phyloP scores from a whole-genome alignment of 2,329 filamentous ascomycete genomes.

The Penicillium sp. region DNA sequence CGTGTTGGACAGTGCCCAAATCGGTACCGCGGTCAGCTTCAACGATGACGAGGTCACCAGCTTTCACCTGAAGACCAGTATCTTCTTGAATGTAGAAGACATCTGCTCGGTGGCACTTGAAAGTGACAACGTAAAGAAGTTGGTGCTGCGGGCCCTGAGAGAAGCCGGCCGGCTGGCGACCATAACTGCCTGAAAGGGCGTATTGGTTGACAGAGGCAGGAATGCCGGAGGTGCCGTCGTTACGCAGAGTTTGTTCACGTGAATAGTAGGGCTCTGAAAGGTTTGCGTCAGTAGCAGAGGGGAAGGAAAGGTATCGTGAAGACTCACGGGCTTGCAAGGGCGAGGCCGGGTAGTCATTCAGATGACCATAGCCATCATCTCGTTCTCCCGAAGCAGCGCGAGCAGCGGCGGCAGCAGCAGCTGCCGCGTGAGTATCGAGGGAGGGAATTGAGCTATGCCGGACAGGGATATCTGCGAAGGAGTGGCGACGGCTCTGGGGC shows the following conservation, averaged over 20 bases:
- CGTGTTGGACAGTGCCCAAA: constrained; percentile 82
- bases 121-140: constrained; percentile 71
- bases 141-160: constrained; percentile 38
- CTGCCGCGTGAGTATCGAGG: constrained; percentile 13
- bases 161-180: constrained; percentile 33
- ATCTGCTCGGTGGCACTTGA: constrained; percentile 92
- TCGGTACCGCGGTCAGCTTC: constrained; percentile 96
- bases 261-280: constrained; percentile 41
- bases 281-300: too few species aligned
- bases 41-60: constrained; percentile 91
- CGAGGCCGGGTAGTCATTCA: constrained; percentile 33
- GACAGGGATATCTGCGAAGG: constrained; percentile 47
- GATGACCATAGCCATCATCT: constrained; percentile 34
- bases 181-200: constrained; percentile 33
- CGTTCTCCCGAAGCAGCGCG: constrained; percentile 32
- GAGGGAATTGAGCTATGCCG: constrained; percentile 40
- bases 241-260: constrained; percentile 33
- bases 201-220: constrained; percentile 37
- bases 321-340: constrained; percentile 39
- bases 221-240: constrained; percentile 31
- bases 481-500: constrained; percentile 47
- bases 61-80: constrained; percentile 82
- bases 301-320: background rate
- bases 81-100: constrained; percentile 97
- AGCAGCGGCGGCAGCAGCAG: constrained; percentile 26